Evolutionary conservation across 2,329 filamentous ascomycete genomes (phyloP).

Genomic region (Colletotrichum coccodes): DNA sequence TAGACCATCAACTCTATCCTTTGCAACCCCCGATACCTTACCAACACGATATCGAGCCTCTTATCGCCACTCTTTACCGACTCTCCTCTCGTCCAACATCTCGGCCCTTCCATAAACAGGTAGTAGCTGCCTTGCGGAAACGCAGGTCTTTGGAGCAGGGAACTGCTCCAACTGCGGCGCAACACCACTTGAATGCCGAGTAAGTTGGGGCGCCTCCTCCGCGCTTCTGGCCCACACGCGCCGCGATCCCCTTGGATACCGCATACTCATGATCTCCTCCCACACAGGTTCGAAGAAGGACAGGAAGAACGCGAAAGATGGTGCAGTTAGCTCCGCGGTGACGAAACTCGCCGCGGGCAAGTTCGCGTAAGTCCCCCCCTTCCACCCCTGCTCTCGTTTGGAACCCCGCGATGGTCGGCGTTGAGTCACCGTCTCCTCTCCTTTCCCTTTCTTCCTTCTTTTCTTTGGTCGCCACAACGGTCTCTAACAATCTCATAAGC

Average conservation of each 20-base stretch:
- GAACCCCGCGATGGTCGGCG: constrained; percentile 33
- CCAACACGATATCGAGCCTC: constrained; percentile 8
- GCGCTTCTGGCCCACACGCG: neutral
- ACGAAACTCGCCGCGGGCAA: constrained; percentile 62
- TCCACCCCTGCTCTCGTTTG: constrained; percentile 1
- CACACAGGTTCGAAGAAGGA: constrained; percentile 59
- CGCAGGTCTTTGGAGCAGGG: constrained; percentile 32
- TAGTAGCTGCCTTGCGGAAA: constrained; percentile 32
- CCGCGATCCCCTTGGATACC: neutral
- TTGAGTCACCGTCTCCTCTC: constrained; percentile 39
- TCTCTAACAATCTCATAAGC: constrained; percentile 34
- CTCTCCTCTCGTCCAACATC: neutral
- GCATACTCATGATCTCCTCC: neutral
- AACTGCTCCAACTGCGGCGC: constrained; percentile 35
- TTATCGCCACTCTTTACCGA: neutral
- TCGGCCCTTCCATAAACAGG: neutral
- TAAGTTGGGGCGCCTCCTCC: constrained; percentile 21
- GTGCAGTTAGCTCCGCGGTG: constrained; percentile 62
- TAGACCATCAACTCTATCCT: constrained; percentile 16
- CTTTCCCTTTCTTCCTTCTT: constrained; percentile 30
- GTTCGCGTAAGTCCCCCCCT: constrained; percentile 56
- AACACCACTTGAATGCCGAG: constrained; percentile 36
- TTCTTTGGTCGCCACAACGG: constrained; percentile 33
- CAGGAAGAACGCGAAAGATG: constrained; percentile 65
- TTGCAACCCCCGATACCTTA: neutral